Conservation (phyloP, 2,329 filamentous ascomycete genomes). For the Xylaria sp. region DNA sequence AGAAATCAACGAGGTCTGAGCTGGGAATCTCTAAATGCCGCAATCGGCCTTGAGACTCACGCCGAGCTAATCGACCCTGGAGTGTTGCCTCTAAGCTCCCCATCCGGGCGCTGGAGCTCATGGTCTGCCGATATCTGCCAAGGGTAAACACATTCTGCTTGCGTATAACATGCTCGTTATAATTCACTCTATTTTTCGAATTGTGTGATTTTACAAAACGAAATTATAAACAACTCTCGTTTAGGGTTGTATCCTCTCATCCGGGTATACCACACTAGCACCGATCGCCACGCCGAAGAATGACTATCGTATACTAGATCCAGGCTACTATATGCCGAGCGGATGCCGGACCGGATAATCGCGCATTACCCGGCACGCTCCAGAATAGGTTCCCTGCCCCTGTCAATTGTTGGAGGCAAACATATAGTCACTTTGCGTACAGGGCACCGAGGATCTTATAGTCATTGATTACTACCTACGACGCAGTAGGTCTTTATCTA, state of each 20-base stretch:
- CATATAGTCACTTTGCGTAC: background rate
- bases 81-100: conserved; percentile 41
- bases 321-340: conserved; percentile 7
- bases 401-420: background rate
- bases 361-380: conserved; percentile 19
- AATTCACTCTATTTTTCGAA: background rate
- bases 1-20: conserved; percentile 77
- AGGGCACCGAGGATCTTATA: background rate
- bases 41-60: conserved; percentile 51
- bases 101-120: conserved; percentile 8
- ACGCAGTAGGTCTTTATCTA: background rate
- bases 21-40: conserved; percentile 68
- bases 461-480: background rate
- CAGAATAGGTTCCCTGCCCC: conserved; percentile 7
- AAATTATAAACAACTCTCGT: background rate
- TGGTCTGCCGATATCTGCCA: background rate
- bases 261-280: background rate
- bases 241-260: conserved; percentile 6
- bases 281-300: background rate
- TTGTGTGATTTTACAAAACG: background rate
- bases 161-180: background rate
- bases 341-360: conserved; percentile 22
- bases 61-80: conserved; percentile 39
- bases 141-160: background rate
- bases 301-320: conserved; percentile 5